phyloP scores from a whole-genome alignment of 805 yeast genomes.

The Candida chauliodis region DNA sequence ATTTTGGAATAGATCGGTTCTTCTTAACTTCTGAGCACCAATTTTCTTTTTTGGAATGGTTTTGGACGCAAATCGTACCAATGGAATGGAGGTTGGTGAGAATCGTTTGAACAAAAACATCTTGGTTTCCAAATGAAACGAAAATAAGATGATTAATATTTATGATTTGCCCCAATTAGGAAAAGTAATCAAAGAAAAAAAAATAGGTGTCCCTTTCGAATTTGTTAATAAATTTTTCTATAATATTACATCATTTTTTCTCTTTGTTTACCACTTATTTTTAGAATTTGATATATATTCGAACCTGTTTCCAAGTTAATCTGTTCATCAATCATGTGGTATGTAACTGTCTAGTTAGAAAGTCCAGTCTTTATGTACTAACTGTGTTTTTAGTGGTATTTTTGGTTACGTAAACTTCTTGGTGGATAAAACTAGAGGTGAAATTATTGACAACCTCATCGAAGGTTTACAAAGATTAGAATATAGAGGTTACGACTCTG shows the following conservation, averaged over 20 bases:
- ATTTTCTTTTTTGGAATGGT: constrained; percentile 9
- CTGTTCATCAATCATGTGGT: constrained; percentile 10
- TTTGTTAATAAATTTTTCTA: too few relatives aligned
- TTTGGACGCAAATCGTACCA: constrained; percentile 1
- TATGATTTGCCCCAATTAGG: constrained; percentile 9
- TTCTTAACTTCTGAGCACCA: constrained; percentile 21
- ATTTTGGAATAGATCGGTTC: constrained; percentile 20
- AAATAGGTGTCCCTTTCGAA: neutral
- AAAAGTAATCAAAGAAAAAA: constrained; percentile 7
- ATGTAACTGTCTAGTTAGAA: constrained; percentile 5
- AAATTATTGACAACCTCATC: constrained; percentile 80
- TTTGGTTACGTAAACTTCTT: constrained; percentile 96
- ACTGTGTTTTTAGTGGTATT: constrained; percentile 86
- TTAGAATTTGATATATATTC: too few relatives aligned
- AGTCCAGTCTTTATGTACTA: too few relatives aligned
- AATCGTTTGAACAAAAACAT: too few relatives aligned
- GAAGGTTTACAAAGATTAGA: constrained; percentile 86
- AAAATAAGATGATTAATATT: too few relatives aligned
- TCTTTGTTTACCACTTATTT: too few relatives aligned
- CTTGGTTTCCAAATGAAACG: too few relatives aligned
- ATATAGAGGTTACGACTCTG: constrained; percentile 97
- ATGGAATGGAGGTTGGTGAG: too few relatives aligned
- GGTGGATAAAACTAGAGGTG: constrained; percentile 89
- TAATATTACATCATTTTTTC: too few relatives aligned
- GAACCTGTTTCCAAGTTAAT: too few relatives aligned